Conservation (phyloP, 352 stramenopile species). For the Phytophthora cryptogea region DNA sequence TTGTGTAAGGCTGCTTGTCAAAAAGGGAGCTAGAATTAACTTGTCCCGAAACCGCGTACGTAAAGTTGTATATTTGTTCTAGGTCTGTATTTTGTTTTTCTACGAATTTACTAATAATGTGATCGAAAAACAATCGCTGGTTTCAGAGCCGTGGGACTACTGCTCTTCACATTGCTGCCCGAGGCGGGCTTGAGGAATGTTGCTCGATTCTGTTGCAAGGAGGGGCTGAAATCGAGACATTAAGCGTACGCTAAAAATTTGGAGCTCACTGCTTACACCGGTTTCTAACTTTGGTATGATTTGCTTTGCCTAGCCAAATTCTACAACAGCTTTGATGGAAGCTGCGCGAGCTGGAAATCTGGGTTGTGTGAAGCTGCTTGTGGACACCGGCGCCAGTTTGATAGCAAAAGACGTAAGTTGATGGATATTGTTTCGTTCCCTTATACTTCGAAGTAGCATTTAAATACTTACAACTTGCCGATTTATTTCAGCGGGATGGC, state of each 20-base stretch:
- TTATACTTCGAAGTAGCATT: background rate
- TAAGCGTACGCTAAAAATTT: constrained; percentile 56
- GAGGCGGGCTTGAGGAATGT: constrained; percentile 78
- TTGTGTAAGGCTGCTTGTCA: constrained; percentile 75
- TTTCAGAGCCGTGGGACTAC: constrained; percentile 79
- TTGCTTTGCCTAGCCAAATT: constrained; percentile 59
- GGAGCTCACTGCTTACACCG: background rate
- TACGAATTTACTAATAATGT: constrained; percentile 10
- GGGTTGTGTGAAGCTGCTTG: constrained; percentile 72
- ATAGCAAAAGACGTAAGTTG: constrained; percentile 75
- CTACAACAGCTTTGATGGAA: constrained; percentile 89
- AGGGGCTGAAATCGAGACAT: constrained; percentile 72
- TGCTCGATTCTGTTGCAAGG: constrained; percentile 69
- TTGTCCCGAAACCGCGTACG: constrained; percentile 81
- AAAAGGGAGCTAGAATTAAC: constrained; percentile 83
- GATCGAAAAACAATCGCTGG: background rate
- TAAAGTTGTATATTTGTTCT: constrained; percentile 3
- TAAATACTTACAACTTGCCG: constrained; percentile 1
- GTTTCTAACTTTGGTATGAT: constrained; percentile 1
- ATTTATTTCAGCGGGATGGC: constrained; percentile 66
- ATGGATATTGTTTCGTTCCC: background rate
- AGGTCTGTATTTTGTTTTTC: background rate
- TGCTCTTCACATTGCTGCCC: constrained; percentile 79
- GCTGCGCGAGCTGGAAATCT: constrained; percentile 80
- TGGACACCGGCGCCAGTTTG: constrained; percentile 67